A percentile compares a stretch with the other conserved stretches of the same genome.
These are phyloP conservation scores for Botrytis pseudocinerea DNA, from an alignment of 2,329 filamentous ascomycete species.

Conservation along the genomic window DNA sequence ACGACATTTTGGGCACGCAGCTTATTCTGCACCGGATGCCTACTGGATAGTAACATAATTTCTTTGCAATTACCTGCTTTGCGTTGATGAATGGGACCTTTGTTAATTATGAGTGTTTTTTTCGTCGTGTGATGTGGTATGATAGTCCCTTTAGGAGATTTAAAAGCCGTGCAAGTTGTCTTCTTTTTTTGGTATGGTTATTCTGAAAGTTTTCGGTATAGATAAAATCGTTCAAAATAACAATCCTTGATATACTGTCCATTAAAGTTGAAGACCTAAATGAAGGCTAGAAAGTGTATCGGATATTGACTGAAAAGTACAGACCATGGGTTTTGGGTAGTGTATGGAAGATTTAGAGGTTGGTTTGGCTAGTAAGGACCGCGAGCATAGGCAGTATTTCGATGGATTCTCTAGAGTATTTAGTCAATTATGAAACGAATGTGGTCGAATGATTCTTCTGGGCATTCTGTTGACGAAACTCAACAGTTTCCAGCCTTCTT, in stretches of 20 bases:
- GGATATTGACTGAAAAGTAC: neutral
- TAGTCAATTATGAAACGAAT: neutral
- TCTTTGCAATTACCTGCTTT: neutral
- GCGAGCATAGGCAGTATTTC: neutral
- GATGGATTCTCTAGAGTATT: neutral
- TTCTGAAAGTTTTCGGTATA: neutral
- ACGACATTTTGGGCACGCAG: slow-evolving; percentile 10
- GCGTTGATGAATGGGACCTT: no score
- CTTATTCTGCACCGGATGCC: slow-evolving; percentile 13
- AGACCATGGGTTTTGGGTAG: neutral
- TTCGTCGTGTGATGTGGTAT: neutral
- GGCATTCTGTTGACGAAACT: neutral
- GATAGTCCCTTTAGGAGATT: neutral
- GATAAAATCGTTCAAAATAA: neutral
- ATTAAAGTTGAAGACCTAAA: neutral
- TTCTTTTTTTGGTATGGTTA: neutral
- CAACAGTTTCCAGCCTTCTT: no score
- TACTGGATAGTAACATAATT: slow-evolving; percentile 15
- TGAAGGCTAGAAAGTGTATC: no score
- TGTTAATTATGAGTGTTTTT: neutral
- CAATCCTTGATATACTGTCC: fast-evolving
- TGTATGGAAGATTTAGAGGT: neutral
- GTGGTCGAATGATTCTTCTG: neutral
- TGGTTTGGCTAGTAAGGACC: no score
- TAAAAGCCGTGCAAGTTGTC: neutral